These are phyloP conservation scores for Isabelozyma heimii DNA, from an alignment of 805 yeast species.

Conservation along the genomic window DNA sequence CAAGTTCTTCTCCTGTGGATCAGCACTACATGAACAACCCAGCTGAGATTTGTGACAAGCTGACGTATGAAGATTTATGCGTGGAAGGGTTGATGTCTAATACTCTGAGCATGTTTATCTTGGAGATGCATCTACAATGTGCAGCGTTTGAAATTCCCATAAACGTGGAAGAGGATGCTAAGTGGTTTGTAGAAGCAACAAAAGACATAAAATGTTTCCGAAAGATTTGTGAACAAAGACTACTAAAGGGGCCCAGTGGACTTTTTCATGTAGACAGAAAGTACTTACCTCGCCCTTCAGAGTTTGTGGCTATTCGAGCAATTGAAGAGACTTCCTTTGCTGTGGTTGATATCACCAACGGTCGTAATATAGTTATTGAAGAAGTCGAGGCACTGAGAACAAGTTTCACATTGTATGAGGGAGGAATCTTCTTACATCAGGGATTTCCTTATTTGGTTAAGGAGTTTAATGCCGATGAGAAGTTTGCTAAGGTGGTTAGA, in stretches of 20 bases:
- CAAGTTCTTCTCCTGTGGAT: slow-evolving; percentile 80
- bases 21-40: slow-evolving; percentile 78
- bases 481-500: slow-evolving; percentile 78
- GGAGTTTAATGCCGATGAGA: slow-evolving; percentile 77
- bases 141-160: slow-evolving; percentile 88
- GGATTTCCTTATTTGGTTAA: slow-evolving; percentile 86
- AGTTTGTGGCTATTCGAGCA: slow-evolving; percentile 74
- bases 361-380: slow-evolving; percentile 76
- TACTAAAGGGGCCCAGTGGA: slow-evolving; percentile 12
- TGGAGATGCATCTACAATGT: slow-evolving; percentile 88
- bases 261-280: slow-evolving; percentile 34
- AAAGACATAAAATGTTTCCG: slow-evolving; percentile 12
- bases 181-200: slow-evolving; percentile 47
- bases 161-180: slow-evolving; percentile 46
- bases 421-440: slow-evolving; percentile 92
- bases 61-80: slow-evolving; percentile 39
- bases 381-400: slow-evolving; percentile 87
- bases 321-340: slow-evolving; percentile 81
- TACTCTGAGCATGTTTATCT: slow-evolving; percentile 39
- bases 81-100: slow-evolving; percentile 34
- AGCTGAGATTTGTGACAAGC: slow-evolving; percentile 47
- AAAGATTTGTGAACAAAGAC: slow-evolving; percentile 24
- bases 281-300: slow-evolving; percentile 80
- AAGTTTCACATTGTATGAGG: slow-evolving; percentile 84
- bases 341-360: slow-evolving; percentile 84